Percentiles rank a stretch among this genome's conserved stretches.
Conservation (phyloP, 192 early-diverging fungal genomes). For the Backusella macrospora region DNA sequence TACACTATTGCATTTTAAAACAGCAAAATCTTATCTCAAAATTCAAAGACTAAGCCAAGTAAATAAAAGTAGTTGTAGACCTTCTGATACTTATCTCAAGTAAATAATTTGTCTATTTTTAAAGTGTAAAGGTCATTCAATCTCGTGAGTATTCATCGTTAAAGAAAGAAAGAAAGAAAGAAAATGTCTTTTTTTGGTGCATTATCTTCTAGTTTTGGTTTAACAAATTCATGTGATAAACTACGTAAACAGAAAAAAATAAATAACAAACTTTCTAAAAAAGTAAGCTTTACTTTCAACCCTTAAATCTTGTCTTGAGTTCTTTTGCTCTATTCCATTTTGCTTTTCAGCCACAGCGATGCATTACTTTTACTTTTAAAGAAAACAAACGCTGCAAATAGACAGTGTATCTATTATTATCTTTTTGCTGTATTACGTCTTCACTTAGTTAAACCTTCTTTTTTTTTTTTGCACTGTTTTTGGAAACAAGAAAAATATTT, state of each 20-base stretch:
- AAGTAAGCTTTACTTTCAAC: background rate
- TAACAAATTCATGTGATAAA: background rate
- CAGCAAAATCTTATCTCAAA: background rate
- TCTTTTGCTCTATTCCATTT: background rate
- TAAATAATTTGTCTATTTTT: conserved; percentile 1
- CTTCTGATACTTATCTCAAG: background rate
- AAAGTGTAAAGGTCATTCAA: background rate
- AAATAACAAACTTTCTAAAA: background rate
- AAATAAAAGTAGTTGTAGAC: background rate
- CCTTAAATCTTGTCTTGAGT: background rate
- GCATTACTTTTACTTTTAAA: conserved; percentile 1
- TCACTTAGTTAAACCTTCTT: background rate
- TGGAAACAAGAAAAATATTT: background rate
- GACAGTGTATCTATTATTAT: conserved; percentile 6
- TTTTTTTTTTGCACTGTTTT: background rate
- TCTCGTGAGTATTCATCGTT: background rate
- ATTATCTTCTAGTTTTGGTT: background rate
- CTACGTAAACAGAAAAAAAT: background rate
- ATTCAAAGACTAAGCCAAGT: background rate
- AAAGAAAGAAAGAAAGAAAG: conserved; percentile 6
- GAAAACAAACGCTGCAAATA: background rate
- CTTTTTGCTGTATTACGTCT: background rate
- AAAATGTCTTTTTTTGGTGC: background rate
- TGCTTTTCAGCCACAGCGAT: conserved; percentile 1
- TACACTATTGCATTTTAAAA: background rate